These are phyloP conservation scores for Aspergillus flavus DNA, from an alignment of 2,329 filamentous ascomycete species.

Conservation along the genomic window DNA sequence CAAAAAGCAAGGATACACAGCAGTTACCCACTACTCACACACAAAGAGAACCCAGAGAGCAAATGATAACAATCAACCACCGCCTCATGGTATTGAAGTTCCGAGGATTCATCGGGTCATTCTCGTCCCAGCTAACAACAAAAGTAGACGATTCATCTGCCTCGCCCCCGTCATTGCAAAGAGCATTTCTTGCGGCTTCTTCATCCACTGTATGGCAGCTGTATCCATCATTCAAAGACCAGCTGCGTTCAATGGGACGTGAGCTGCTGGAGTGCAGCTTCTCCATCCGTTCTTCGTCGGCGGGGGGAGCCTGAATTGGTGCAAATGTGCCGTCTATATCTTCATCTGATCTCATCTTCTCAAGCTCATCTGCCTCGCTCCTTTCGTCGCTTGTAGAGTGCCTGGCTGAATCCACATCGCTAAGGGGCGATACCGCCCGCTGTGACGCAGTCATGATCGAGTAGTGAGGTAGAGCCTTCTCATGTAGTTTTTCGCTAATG, in stretches of 20 bases:
- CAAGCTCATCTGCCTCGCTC: conserved; percentile 8
- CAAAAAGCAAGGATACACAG: background rate
- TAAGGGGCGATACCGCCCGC: conserved; percentile 6
- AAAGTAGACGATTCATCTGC: conserved; percentile 45
- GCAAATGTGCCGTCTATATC: conserved; percentile 20
- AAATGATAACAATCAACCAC: conserved; percentile 77
- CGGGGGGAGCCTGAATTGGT: conserved; percentile 24
- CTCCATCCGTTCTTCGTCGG: conserved; percentile 23
- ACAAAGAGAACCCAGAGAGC: conserved; percentile 74
- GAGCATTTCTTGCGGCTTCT: conserved; percentile 22
- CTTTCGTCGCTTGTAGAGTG: conserved; percentile 12
- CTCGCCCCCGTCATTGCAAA: conserved; percentile 18
- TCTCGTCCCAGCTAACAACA: conserved; percentile 75
- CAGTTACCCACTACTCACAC: conserved; percentile 65
- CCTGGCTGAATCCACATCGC: conserved; percentile 10
- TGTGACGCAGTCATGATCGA: conserved; percentile 15
- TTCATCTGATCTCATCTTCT: conserved; percentile 14
- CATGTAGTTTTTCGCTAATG: background rate
- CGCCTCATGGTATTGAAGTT: conserved; percentile 68
- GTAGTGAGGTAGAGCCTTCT: background rate
- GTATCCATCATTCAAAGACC: conserved; percentile 41
- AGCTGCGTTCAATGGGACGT: conserved; percentile 34
- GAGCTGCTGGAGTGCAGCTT: conserved; percentile 27
- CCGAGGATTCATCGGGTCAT: conserved; percentile 73
- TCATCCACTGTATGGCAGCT: conserved; percentile 29